phyloP scores from a whole-genome alignment of 257 asterid genomes.

The Solanum phureja region DNA sequence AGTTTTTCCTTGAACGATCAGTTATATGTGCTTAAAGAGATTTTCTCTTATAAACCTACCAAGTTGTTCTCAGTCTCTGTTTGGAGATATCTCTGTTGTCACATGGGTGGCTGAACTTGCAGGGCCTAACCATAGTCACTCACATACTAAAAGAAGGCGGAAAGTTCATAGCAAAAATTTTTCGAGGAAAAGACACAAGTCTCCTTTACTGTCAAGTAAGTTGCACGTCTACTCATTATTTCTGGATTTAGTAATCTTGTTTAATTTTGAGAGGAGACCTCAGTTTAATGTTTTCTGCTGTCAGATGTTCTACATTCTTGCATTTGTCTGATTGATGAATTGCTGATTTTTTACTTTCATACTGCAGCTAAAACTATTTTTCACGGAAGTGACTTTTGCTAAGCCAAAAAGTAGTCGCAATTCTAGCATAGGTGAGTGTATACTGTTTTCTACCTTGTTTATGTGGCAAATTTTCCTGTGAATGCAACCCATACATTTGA shows the following conservation, averaged over 20 bases:
- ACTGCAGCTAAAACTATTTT: constrained; percentile 77
- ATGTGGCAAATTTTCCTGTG: background rate
- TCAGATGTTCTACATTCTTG: background rate
- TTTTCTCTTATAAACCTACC: background rate
- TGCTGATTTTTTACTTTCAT: constrained; percentile 11
- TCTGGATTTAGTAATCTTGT: background rate
- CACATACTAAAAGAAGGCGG: constrained; percentile 91
- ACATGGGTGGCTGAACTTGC: constrained; percentile 22
- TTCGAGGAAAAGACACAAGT: constrained; percentile 96
- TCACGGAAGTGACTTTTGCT: constrained; percentile 87
- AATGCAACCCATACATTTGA: background rate
- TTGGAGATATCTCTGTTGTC: constrained; percentile 9
- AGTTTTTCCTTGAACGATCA: background rate
- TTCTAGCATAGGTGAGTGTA: constrained; percentile 78
- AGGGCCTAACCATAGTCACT: constrained; percentile 91
- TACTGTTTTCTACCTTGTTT: background rate
- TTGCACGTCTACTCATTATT: background rate
- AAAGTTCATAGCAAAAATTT: constrained; percentile 88
- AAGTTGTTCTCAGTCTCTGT: background rate
- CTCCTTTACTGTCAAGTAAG: constrained; percentile 91
- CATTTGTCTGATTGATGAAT: background rate
- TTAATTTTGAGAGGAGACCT: background rate
- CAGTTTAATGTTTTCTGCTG: background rate
- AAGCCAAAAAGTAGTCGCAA: constrained; percentile 99
- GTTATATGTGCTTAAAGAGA: background rate